These are phyloP conservation scores for Plectranthus barbatus DNA, from an alignment of 257 asterid genomes.

Conservation along the genomic window DNA sequence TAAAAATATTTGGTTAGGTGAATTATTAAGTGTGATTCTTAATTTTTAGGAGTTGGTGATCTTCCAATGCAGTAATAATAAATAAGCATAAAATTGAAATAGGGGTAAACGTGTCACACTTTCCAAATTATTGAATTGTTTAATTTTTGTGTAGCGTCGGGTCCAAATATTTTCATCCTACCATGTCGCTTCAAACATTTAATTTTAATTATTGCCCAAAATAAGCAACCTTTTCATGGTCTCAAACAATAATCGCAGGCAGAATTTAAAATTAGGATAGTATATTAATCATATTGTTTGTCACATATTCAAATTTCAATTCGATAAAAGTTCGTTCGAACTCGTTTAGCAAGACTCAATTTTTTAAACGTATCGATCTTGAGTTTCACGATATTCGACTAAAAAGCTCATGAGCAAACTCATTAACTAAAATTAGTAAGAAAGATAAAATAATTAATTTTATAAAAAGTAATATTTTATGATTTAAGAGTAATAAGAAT, in stretches of 20 bases:
- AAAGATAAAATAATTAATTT: too few relatives aligned
- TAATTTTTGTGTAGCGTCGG: not conserved
- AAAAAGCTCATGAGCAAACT: too few relatives aligned
- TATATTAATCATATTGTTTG: too few relatives aligned
- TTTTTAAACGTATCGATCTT: too few relatives aligned
- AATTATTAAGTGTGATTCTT: not conserved
- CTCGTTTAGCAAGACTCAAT: too few relatives aligned
- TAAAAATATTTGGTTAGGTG: slow-evolving; percentile 2
- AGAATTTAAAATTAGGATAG: too few relatives aligned
- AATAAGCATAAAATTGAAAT: not conserved
- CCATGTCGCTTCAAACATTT: not conserved
- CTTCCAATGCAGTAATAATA: not conserved
- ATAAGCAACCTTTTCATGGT: not conserved
- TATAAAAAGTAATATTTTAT: too few relatives aligned
- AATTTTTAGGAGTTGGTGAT: not conserved
- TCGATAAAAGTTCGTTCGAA: too few relatives aligned
- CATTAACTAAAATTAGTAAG: too few relatives aligned
- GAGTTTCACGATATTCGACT: too few relatives aligned
- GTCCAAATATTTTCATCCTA: not conserved
- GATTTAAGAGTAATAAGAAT: too few relatives aligned
- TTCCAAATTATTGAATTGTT: not conserved
- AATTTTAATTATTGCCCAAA: not conserved
- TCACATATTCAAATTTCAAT: too few relatives aligned
- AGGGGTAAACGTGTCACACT: not conserved
- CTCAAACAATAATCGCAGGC: not conserved